phyloP scores from a whole-genome alignment of 148 eudicot species.

The Silene latifolia region DNA sequence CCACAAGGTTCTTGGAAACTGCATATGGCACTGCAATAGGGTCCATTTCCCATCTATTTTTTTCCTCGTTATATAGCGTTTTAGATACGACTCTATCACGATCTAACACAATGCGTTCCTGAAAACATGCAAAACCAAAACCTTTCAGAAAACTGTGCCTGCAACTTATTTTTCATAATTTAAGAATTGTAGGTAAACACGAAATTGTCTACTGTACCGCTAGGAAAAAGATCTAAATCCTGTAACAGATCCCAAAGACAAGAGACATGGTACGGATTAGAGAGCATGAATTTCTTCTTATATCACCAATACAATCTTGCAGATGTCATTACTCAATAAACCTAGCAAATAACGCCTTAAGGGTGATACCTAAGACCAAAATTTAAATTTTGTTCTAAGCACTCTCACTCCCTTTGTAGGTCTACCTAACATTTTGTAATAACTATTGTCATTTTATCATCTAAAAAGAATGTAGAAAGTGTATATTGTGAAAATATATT shows the following conservation, averaged over 20 bases:
- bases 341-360: background rate
- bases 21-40: slow-evolving; percentile 86
- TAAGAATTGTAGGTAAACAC: slow-evolving; percentile 5
- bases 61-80: slow-evolving; percentile 68
- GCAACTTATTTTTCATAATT: background rate
- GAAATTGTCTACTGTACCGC: background rate
- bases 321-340: background rate
- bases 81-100: slow-evolving; percentile 80
- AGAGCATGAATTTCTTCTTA: background rate
- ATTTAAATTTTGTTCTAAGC: no score
- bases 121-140: slow-evolving; percentile 14
- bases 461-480: background rate
- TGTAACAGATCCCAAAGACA: background rate
- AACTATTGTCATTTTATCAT: background rate
- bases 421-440: background rate
- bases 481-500: background rate
- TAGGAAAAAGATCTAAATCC: background rate
- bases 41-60: slow-evolving; percentile 78
- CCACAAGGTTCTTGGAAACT: slow-evolving; percentile 67
- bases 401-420: background rate
- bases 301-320: background rate
- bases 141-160: background rate
- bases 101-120: slow-evolving; percentile 76
- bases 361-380: no score
- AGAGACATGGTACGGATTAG: background rate